A percentile compares a stretch with the other conserved stretches of the same genome.
phyloP scores from a whole-genome alignment of 345 rosid species.

The Eucalyptus regnans region DNA sequence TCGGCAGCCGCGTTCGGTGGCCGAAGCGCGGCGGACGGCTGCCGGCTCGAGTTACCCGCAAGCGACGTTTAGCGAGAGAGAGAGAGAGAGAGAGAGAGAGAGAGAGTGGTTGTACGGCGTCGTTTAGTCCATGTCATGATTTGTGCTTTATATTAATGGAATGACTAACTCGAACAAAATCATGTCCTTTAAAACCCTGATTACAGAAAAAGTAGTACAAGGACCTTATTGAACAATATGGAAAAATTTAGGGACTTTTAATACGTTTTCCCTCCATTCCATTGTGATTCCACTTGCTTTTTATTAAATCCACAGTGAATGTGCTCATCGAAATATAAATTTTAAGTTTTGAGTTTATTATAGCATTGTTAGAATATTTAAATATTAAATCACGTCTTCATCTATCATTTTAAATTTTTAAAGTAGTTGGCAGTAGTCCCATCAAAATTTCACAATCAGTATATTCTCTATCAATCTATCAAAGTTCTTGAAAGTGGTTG shows the following conservation, averaged over 20 bases:
- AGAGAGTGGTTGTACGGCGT: too few species aligned
- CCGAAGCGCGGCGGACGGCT: too few species aligned
- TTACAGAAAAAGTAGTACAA: neutral
- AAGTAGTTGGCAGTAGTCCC: accelerated
- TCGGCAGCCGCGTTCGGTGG: too few species aligned
- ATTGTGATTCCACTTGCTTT: neutral
- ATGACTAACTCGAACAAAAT: neutral
- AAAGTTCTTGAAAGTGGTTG: neutral
- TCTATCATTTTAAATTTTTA: too few species aligned
- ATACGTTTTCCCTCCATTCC: neutral
- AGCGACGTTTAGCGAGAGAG: too few species aligned
- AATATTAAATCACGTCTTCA: too few species aligned
- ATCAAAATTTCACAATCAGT: too few species aligned
- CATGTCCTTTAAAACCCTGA: neutral
- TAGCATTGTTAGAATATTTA: neutral
- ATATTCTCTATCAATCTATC: too few species aligned
- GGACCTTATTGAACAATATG: neutral
- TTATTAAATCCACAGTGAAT: neutral
- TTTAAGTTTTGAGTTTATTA: neutral
- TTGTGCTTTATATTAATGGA: neutral
- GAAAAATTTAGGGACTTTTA: neutral
- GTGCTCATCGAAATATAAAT: neutral
- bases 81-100: too few species aligned
- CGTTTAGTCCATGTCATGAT: neutral
- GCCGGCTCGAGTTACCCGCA: too few species aligned